Percentiles rank a stretch among this genome's conserved stretches.
Evolutionary conservation across 192 early-diverging fungal genomes (phyloP).

Genomic region (Backusella tarrabulga): DNA sequence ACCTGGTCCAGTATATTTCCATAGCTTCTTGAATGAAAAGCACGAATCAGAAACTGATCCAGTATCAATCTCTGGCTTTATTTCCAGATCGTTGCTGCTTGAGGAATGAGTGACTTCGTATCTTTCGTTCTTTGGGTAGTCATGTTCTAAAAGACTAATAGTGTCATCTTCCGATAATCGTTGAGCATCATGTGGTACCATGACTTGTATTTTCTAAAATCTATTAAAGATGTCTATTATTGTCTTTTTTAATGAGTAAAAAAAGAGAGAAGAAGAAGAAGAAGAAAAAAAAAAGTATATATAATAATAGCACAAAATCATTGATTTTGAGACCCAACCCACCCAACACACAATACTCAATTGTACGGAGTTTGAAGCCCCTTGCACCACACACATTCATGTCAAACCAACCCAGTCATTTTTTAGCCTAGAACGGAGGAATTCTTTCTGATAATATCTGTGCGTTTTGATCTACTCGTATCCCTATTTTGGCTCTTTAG

Average conservation of each 20-base stretch:
- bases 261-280: not conserved
- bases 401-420: not conserved
- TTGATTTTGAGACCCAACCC: not conserved
- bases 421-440: not conserved
- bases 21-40: constrained; percentile 63
- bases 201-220: not conserved
- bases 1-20: constrained; percentile 68
- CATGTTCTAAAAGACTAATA: constrained; percentile 6
- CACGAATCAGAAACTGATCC: constrained; percentile 14
- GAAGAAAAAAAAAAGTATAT: not conserved
- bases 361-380: not conserved
- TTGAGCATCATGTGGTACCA: constrained; percentile 22
- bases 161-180: not conserved
- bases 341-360: no score
- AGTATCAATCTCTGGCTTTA: constrained; percentile 17
- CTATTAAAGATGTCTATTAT: not conserved
- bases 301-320: not conserved
- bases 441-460: not conserved
- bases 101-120: not conserved
- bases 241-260: not conserved
- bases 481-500: no score
- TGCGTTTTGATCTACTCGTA: not conserved
- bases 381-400: not conserved
- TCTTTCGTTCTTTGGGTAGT: constrained; percentile 2
- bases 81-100: not conserved